phyloP scores from a whole-genome alignment of 768 basidiomycete genomes.

The Neoboletus magnificus region DNA sequence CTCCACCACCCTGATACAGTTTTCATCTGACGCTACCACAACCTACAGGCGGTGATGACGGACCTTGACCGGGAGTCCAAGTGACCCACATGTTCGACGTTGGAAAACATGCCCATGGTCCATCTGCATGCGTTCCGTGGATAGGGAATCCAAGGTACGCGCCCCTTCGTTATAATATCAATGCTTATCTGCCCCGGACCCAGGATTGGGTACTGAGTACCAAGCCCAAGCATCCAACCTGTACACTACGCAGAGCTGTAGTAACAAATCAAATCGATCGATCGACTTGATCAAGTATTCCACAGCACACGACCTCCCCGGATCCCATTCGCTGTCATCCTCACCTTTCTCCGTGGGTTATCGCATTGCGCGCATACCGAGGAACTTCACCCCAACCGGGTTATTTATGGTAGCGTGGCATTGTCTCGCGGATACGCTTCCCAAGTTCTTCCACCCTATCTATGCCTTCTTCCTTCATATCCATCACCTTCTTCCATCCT shows the following conservation, averaged over 20 bases:
- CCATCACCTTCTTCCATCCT: not conserved
- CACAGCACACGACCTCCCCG: not conserved
- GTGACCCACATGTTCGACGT: not conserved
- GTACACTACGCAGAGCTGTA: not conserved
- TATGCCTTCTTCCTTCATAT: not conserved
- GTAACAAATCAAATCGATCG: not conserved
- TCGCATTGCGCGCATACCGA: slow-evolving; percentile 6
- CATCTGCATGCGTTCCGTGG: not conserved
- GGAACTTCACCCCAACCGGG: not conserved
- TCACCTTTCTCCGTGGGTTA: slow-evolving; percentile 1
- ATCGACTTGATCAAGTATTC: not conserved
- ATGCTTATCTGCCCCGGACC: slow-evolving; percentile 9
- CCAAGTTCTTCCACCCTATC: slow-evolving; percentile 4
- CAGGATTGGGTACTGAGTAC: not conserved
- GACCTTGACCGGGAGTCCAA: not conserved
- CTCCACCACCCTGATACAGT: not conserved
- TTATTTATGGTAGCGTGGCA: slow-evolving; percentile 12
- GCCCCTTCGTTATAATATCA: not conserved
- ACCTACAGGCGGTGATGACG: not conserved
- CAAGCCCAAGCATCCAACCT: not conserved
- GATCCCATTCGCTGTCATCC: not conserved
- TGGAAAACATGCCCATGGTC: not conserved
- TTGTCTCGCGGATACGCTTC: slow-evolving; percentile 7
- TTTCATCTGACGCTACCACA: not conserved
- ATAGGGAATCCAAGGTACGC: not conserved